Conservation (phyloP, 2,329 filamentous ascomycete species). For the Aspergillaceae sp. region DNA sequence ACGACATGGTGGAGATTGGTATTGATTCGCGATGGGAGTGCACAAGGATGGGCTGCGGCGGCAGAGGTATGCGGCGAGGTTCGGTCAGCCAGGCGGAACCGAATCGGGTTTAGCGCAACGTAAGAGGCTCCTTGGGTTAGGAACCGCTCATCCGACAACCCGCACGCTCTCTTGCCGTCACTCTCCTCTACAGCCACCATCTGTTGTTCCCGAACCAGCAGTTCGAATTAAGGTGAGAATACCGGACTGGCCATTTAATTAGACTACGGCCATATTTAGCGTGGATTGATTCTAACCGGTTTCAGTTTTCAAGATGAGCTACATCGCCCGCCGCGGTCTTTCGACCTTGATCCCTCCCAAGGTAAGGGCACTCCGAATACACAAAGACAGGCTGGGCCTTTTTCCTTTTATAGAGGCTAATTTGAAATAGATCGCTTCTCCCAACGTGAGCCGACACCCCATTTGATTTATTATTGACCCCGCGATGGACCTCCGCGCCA, state of each 20-base stretch:
- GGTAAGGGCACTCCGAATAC: conserved; percentile 47
- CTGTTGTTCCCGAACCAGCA: conserved; percentile 24
- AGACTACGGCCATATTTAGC: too few relatives aligned
- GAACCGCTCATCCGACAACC: conserved; percentile 28
- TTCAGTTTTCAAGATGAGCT: conserved; percentile 67
- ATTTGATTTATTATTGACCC: conserved; percentile 3
- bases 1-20: conserved; percentile 49
- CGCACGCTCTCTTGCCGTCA: conserved; percentile 22
- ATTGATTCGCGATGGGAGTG: conserved; percentile 9
- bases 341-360: conserved; percentile 99
- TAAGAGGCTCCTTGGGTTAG: conserved; percentile 16
- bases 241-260: too few relatives aligned
- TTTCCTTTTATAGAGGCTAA: conserved; percentile 31
- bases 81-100: conserved; percentile 24
- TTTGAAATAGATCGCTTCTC: conserved; percentile 28
- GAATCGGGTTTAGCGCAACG: conserved; percentile 28
- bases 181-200: conserved; percentile 27
- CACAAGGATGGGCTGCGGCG: conserved; percentile 14
- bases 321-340: conserved; percentile 78
- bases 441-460: conserved; percentile 26
- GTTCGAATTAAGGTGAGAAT: conserved; percentile 27
- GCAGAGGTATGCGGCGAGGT: conserved; percentile 25
- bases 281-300: conserved; percentile 17
- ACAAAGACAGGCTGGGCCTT: conserved; percentile 4
- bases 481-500: conserved; percentile 7